Percentiles rank a stretch among this genome's conserved stretches.
phyloP scores from a whole-genome alignment of 2,329 filamentous ascomycete species.

The Ophiostoma triangulosporum region DNA sequence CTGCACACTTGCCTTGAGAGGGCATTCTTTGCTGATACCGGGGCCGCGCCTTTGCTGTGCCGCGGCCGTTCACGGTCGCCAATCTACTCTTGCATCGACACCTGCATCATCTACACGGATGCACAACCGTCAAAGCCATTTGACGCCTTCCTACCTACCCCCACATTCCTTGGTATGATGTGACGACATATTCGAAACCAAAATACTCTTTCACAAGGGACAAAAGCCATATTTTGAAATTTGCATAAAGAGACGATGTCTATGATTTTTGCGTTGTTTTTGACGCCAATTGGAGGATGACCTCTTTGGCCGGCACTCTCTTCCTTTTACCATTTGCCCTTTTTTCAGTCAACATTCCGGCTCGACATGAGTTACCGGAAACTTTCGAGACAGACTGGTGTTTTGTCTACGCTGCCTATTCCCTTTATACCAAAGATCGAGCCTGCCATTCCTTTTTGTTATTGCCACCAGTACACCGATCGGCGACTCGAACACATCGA shows the following conservation, averaged over 20 bases:
- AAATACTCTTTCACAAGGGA: conserved; percentile 1
- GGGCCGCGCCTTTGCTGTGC: not conserved
- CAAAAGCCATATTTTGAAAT: not conserved
- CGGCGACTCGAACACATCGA: not conserved
- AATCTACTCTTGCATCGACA: not conserved
- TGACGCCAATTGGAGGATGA: not conserved
- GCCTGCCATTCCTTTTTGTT: not conserved
- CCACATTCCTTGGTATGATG: conserved; percentile 1
- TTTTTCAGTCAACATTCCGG: not conserved
- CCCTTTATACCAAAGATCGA: not conserved
- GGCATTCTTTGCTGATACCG: not conserved
- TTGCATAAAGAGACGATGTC: conserved; percentile 7
- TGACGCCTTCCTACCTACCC: conserved; percentile 1
- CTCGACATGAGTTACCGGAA: not conserved
- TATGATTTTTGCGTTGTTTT: conserved; percentile 3
- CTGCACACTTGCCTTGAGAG: not conserved
- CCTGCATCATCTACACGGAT: not conserved
- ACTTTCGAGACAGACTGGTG: not conserved
- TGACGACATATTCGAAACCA: conserved; percentile 6
- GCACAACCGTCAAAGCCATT: not conserved
- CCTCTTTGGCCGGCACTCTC: not conserved
- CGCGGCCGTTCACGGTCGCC: not conserved
- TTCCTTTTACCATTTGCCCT: not conserved
- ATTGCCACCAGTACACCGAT: not conserved
- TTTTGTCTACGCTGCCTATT: not conserved